A percentile compares a stretch with the other conserved stretches of the same genome.
Conservation (phyloP, 345 rosid genomes). For the Populus simonii region DNA sequence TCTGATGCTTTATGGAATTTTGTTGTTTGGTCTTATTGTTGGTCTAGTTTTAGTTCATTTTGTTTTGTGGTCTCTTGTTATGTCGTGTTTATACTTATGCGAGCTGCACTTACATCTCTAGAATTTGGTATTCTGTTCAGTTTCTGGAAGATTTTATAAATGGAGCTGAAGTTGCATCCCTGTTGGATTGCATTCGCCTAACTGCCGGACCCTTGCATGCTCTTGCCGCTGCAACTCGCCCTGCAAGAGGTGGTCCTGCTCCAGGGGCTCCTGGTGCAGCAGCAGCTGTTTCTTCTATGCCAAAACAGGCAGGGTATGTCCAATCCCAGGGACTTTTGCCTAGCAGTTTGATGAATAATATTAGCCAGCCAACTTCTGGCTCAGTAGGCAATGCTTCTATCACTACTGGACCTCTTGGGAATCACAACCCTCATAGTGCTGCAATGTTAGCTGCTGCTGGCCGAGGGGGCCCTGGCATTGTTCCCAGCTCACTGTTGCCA, state of each 20-base stretch:
- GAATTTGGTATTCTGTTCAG: constrained; percentile 35
- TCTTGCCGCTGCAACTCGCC: constrained; percentile 94
- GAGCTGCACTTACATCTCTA: constrained; percentile 4
- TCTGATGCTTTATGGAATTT: not conserved
- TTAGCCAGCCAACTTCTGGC: constrained; percentile 46
- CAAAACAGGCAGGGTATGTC: constrained; percentile 61
- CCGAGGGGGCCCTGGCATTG: constrained; percentile 95
- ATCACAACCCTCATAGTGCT: constrained; percentile 58
- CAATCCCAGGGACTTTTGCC: constrained; percentile 59
- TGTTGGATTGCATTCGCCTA: constrained; percentile 96
- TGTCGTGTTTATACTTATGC: not conserved
- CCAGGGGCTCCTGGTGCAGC: constrained; percentile 56
- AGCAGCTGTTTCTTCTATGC: constrained; percentile 42
- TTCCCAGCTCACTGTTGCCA: constrained; percentile 93
- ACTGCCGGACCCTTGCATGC: constrained; percentile 97
- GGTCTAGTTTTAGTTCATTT: not conserved
- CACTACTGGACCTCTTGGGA: constrained; percentile 54
- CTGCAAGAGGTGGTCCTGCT: constrained; percentile 89
- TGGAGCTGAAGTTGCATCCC: constrained; percentile 92
- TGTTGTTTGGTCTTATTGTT: not conserved
- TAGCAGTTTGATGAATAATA: constrained; percentile 42
- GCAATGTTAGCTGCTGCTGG: constrained; percentile 82
- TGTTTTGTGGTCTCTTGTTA: not conserved
- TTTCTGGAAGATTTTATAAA: constrained; percentile 90
- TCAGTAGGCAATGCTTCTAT: constrained; percentile 48